Evolutionary conservation across 768 basidiomycete species (phyloP), one percentile per base, ranked within the genome.

Genomic region (Lentinus tigrinus): DNA sequence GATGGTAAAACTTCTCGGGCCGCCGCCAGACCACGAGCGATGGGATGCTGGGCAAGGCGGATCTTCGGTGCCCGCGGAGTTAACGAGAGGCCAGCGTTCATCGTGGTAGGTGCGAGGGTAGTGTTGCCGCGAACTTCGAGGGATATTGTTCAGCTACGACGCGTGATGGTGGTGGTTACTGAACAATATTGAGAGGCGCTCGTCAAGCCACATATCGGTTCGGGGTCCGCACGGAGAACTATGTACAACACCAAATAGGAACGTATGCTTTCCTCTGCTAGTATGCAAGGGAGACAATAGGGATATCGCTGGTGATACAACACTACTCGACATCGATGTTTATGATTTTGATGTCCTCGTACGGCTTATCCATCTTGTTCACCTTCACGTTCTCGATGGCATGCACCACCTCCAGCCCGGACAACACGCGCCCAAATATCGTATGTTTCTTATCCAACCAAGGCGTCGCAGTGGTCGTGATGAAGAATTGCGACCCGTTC

Each of bases 401-500:
- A 65, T 96, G 93, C 4, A 97, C 82, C 26, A 96, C 89, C 71
- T 97, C 95, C 50, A 96, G 76, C 5, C 96, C 95, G 4, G 87
- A 85, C 36, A 89, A 76, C 13, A 92, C 92, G 23, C 94, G 84
- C 1, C 95, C 96, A 65, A 98, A 98, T 63, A 98, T 91, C 0
- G 93, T 96, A 69, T 91, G 88, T 65, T 92, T 93, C 72, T 84
- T 88, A 73, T 97, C 93, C 61, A 96, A 75, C 93, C 93, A 96
- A 7, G 94, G 92, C 8, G 91, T 93, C 7, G 95, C 89, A 2
- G 88, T 95, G 4, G 95, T 97, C 8, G 95, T 98, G 70, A 98
- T 93, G 77, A 98, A 99, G 79, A 98, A 99, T 69, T 99, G 96
- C 2, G 92, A 95, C 0, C 95, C 96, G 69, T 98, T 98, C 36